Evolutionary conservation across 2,329 filamentous ascomycete species (phyloP).

Genomic region (Pleomassaria siparia): DNA sequence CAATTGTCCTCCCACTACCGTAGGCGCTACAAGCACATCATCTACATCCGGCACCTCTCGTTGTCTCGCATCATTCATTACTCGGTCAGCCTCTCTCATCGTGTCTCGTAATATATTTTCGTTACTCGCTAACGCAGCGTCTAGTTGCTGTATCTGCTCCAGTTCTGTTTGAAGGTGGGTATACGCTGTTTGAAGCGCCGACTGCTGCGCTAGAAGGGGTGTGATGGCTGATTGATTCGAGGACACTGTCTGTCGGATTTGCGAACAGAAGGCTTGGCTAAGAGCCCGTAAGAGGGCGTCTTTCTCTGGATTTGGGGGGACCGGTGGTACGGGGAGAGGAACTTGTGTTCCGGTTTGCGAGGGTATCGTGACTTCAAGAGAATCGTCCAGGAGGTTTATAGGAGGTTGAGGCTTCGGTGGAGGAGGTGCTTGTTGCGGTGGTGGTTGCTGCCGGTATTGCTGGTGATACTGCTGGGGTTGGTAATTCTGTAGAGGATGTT

Average conservation of each 20-base stretch:
- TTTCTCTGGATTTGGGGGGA: conserved; percentile 94
- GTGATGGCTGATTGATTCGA: conserved; percentile 75
- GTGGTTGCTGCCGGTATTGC: conserved; percentile 26
- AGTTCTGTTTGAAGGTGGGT: conserved; percentile 73
- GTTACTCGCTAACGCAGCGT: conserved; percentile 72
- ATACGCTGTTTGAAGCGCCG: conserved; percentile 72
- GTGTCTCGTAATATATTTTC: conserved; percentile 75
- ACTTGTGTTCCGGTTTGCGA: conserved; percentile 49
- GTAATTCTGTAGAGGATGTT: conserved; percentile 17
- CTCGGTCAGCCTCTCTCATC: conserved; percentile 74
- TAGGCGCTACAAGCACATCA: conserved; percentile 89
- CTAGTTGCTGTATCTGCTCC: conserved; percentile 68
- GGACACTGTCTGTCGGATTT: conserved; percentile 67
- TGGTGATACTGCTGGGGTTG: conserved; percentile 19
- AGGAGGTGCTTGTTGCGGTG: conserved; percentile 30
- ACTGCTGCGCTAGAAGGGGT: conserved; percentile 76
- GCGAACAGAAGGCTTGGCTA: conserved; percentile 66
- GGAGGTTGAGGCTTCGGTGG: conserved; percentile 20
- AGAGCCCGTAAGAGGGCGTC: conserved; percentile 81
- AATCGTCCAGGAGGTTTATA: conserved; percentile 62
- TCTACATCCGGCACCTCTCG: conserved; percentile 78
- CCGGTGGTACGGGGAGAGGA: conserved; percentile 71
- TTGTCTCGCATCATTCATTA: conserved; percentile 71
- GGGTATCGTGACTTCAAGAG: conserved; percentile 61
- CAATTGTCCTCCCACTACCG: conserved; percentile 87